These are phyloP conservation scores for Waitea zeae DNA, from an alignment of 1,284 basidiomycete genomes.

Conservation along the genomic window DNA sequence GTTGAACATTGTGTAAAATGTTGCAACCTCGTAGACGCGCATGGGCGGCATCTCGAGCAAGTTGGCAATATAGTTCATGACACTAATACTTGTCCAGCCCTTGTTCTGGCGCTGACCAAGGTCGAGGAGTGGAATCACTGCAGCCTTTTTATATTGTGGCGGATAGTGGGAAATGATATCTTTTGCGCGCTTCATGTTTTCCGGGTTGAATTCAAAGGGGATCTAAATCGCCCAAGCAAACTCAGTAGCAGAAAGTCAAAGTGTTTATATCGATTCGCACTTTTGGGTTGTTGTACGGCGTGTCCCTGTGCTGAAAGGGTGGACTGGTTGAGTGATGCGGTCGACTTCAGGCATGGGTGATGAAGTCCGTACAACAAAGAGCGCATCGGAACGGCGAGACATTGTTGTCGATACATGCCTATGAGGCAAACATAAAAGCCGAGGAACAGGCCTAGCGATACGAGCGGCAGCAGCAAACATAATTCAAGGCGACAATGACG, in stretches of 20 bases:
- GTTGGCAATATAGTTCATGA: conserved; percentile 96
- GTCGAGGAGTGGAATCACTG: conserved; percentile 93
- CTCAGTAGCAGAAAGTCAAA: conserved; percentile 1
- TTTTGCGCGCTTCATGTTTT: conserved; percentile 73
- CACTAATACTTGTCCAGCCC: conserved; percentile 96
- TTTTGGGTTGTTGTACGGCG: conserved; percentile 81
- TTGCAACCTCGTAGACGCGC: conserved; percentile 99
- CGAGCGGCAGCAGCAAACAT: too few species aligned
- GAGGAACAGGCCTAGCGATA: too few species aligned
- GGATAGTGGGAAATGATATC: conserved; percentile 91
- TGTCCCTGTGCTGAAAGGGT: conserved; percentile 76
- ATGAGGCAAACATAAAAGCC: too few species aligned
- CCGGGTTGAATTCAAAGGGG: conserved; percentile 73
- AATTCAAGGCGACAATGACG: too few species aligned
- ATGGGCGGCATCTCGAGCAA: conserved; percentile 92
- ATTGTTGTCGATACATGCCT: conserved; percentile 23
- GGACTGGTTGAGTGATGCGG: conserved; percentile 1
- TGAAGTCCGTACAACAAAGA: conserved; percentile 21
- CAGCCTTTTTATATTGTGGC: conserved; percentile 94
- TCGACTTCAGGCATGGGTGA: too few species aligned
- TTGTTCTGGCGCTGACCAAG: conserved; percentile 96
- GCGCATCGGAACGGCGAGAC: conserved; percentile 26
- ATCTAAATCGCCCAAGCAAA: conserved; percentile 31
- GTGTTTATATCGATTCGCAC: conserved; percentile 16
- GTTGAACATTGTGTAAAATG: conserved; percentile 99